A percentile compares a stretch with the other conserved stretches of the same genome.
These are phyloP conservation scores for Tricholoma sp. DNA, from an alignment of 768 basidiomycete species.

Conservation along the genomic window DNA sequence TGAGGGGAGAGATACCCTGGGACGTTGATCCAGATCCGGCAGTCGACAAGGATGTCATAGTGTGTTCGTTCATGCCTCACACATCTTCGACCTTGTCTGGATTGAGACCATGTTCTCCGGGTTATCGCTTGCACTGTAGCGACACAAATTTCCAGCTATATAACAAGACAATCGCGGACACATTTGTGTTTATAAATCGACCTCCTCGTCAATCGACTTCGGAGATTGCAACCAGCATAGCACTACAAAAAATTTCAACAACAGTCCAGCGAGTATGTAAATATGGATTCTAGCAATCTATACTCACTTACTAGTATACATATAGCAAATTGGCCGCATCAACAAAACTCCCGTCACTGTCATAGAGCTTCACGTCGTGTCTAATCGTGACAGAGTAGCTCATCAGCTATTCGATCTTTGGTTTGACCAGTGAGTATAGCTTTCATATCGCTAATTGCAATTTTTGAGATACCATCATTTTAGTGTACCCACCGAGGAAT, in stretches of 20 bases:
- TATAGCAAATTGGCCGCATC: slow-evolving; percentile 58
- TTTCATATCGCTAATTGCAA: not conserved
- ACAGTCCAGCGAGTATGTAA: slow-evolving; percentile 44
- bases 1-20: slow-evolving; percentile 54
- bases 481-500: slow-evolving; percentile 45
- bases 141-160: slow-evolving; percentile 57
- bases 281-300: not conserved
- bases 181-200: slow-evolving; percentile 54
- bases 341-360: slow-evolving; percentile 44
- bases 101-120: slow-evolving; percentile 44
- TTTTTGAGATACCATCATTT: not conserved
- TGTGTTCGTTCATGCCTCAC: slow-evolving; percentile 56
- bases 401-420: slow-evolving; percentile 66
- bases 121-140: slow-evolving; percentile 52
- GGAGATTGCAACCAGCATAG: slow-evolving; percentile 55
- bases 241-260: slow-evolving; percentile 54
- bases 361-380: slow-evolving; percentile 66
- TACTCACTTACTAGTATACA: not conserved
- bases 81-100: slow-evolving; percentile 42
- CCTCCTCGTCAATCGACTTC: slow-evolving; percentile 38
- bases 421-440: slow-evolving; percentile 53
- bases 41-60: slow-evolving; percentile 53
- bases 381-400: slow-evolving; percentile 60
- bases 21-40: slow-evolving; percentile 46
- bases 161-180: slow-evolving; percentile 44